These are phyloP conservation scores for Oryza rufipogon DNA, from an alignment of 176 grass and related monocot species.

Conservation along the genomic window DNA sequence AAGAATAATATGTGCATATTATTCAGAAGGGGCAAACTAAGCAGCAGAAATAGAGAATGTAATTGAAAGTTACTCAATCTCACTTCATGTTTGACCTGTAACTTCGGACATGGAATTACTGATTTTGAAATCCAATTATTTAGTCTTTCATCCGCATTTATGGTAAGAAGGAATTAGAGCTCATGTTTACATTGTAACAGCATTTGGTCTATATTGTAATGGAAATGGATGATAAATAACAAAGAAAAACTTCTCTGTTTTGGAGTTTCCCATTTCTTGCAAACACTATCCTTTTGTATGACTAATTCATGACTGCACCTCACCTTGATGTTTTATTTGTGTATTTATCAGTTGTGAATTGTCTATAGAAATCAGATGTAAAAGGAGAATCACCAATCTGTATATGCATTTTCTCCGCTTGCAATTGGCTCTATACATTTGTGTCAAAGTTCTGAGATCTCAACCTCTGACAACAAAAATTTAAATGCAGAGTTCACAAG, in stretches of 20 bases:
- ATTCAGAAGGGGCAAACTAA: not conserved
- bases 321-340: too few species aligned
- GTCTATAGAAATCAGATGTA: not conserved
- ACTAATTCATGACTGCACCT: too few species aligned
- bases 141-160: not conserved
- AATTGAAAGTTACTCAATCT: not conserved
- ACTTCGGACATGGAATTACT: not conserved
- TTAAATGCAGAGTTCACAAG: constrained; percentile 25
- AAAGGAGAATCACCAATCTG: not conserved
- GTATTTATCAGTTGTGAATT: not conserved
- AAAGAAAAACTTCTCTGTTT: not conserved
- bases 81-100: not conserved
- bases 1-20: not conserved
- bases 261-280: not conserved
- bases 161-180: not conserved
- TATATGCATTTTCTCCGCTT: not conserved
- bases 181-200: not conserved
- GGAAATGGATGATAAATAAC: not conserved
- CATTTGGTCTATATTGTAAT: not conserved
- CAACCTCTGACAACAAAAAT: not conserved
- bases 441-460: not conserved
- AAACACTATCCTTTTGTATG: not conserved
- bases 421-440: not conserved
- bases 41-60: not conserved
- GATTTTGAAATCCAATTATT: not conserved